phyloP scores from a whole-genome alignment of 2,329 filamentous ascomycete species.

The Hymenoscyphus linearis region DNA sequence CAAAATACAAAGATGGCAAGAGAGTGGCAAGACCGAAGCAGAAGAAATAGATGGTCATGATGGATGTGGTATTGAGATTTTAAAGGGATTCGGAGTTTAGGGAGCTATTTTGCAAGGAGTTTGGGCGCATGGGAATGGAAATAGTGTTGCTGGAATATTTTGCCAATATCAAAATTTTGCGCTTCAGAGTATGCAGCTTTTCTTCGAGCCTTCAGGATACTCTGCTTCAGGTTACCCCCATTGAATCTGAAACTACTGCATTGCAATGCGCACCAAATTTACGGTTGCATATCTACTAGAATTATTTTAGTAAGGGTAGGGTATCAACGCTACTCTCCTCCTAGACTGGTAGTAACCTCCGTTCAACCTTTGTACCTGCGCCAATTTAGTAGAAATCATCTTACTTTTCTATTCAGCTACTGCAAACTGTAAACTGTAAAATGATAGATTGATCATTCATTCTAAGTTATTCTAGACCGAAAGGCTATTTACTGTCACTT shows the following conservation, averaged over 20 bases:
- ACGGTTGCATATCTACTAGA: background rate
- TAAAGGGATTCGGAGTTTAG: slow-evolving; percentile 6
- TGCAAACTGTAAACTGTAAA: no score
- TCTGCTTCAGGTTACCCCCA: no score
- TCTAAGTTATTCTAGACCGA: no score
- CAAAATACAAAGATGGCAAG: slow-evolving; percentile 49
- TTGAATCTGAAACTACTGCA: background rate
- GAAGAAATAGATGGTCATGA: slow-evolving; percentile 22
- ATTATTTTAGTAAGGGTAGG: background rate
- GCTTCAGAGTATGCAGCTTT: background rate
- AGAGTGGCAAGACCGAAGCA: slow-evolving; percentile 34
- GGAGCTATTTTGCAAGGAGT: slow-evolving; percentile 10
- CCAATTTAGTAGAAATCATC: no score
- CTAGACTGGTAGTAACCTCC: no score
- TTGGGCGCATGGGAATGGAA: slow-evolving; percentile 1
- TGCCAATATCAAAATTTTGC: background rate
- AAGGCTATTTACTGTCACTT: no score
- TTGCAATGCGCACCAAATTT: background rate
- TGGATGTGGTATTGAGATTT: background rate
- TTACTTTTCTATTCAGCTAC: no score
- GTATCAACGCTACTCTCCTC: background rate
- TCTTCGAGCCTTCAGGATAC: background rate
- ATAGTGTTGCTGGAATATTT: background rate
- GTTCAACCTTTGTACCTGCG: no score
- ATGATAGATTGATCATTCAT: no score